Evolutionary conservation across 768 basidiomycete genomes (phyloP).

Genomic region (Suillus cothurnatus): DNA sequence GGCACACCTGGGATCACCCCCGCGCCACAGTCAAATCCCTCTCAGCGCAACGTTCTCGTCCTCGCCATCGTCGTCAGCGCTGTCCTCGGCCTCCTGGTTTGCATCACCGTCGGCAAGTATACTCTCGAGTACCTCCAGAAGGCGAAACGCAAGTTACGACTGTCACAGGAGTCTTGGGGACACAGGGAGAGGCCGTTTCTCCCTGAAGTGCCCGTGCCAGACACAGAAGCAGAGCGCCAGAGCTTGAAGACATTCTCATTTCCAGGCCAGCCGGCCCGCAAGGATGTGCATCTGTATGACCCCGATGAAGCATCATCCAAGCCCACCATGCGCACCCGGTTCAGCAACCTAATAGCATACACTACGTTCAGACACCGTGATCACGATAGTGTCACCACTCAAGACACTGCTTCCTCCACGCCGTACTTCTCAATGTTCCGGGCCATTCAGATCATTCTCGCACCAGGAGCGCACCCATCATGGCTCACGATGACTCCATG

Average conservation of each 20-base stretch:
- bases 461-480: not conserved
- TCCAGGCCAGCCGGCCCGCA: not conserved
- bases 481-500: no score
- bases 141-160: slow-evolving; percentile 5
- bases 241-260: slow-evolving; percentile 9
- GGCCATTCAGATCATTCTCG: slow-evolving; percentile 5
- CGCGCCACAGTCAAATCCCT: not conserved
- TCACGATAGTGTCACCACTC: slow-evolving; percentile 12
- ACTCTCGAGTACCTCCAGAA: not conserved
- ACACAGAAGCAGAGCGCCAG: not conserved
- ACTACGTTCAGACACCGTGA: slow-evolving; percentile 5
- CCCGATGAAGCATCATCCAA: not conserved
- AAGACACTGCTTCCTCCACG: slow-evolving; percentile 1
- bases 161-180: slow-evolving; percentile 11
- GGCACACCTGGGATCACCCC: slow-evolving; percentile 16
- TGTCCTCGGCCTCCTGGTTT: slow-evolving; percentile 18
- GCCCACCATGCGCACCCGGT: slow-evolving; percentile 1
- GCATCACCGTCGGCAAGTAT: not conserved
- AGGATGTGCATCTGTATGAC: not conserved
- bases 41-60: slow-evolving; percentile 10
- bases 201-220: not conserved
- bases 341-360: slow-evolving; percentile 5
- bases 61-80: slow-evolving; percentile 19
- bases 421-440: not conserved
- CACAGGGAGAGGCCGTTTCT: slow-evolving; percentile 3